Evolutionary conservation across 257 asterid species (phyloP).

Genomic region (Cinchona pubescens): DNA sequence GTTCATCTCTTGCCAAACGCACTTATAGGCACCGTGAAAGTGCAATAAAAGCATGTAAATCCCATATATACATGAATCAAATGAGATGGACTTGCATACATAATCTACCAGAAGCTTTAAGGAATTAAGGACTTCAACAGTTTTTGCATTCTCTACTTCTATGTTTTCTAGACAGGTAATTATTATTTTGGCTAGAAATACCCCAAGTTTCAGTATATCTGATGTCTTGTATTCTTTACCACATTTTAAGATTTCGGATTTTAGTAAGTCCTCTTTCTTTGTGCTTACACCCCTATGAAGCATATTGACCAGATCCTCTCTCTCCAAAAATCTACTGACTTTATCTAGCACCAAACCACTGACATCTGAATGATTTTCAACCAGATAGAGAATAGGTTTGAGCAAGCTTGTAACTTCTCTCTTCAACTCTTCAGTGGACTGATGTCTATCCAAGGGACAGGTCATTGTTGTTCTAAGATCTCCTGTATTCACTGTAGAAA

Average conservation of each 20-base stretch:
- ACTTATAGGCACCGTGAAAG: slow-evolving; percentile 27
- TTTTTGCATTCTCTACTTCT: slow-evolving; percentile 33
- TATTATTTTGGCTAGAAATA: slow-evolving; percentile 45
- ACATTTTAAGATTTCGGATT: slow-evolving; percentile 25
- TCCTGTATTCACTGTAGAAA: neutral
- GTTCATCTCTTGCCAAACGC: slow-evolving; percentile 28
- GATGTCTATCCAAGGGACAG: slow-evolving; percentile 18
- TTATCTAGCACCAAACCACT: slow-evolving; percentile 47
- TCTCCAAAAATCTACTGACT: slow-evolving; percentile 41
- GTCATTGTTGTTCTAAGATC: neutral
- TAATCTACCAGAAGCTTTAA: slow-evolving; percentile 53
- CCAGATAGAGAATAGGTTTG: slow-evolving; percentile 41
- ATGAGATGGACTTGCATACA: slow-evolving; percentile 31
- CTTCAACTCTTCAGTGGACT: slow-evolving; percentile 33
- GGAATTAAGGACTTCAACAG: slow-evolving; percentile 34
- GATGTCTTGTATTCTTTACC: slow-evolving; percentile 19
- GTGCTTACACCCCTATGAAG: slow-evolving; percentile 21
- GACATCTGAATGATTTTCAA: slow-evolving; percentile 45
- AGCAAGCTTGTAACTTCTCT: slow-evolving; percentile 62
- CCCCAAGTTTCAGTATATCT: slow-evolving; percentile 36
- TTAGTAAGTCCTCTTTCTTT: slow-evolving; percentile 27
- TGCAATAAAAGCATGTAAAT: slow-evolving; percentile 51
- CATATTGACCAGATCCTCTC: slow-evolving; percentile 40
- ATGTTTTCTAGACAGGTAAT: slow-evolving; percentile 50
- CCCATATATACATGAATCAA: slow-evolving; percentile 37